Evolutionary conservation across 495 filamentous ascomycete genomes (phyloP).

Genomic region (Tuber brumale): DNA sequence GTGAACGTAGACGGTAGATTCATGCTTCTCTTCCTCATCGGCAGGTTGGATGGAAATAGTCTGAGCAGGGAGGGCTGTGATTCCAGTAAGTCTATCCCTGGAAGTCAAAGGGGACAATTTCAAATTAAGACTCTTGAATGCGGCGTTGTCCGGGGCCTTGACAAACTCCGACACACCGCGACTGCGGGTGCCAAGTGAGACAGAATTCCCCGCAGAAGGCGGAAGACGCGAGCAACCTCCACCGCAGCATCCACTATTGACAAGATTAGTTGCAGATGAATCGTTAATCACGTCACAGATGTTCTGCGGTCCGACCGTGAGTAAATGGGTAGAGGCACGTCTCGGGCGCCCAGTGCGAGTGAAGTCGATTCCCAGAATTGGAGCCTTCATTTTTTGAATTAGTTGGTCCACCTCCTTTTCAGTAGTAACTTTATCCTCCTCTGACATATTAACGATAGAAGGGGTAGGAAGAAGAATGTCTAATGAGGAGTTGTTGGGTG

Average conservation of each 20-base stretch:
- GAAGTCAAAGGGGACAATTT: constrained; percentile 66
- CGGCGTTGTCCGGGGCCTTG: constrained; percentile 63
- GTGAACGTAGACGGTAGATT: constrained; percentile 50
- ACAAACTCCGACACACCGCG: background rate
- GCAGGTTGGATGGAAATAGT: constrained; percentile 59
- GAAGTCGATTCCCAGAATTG: constrained; percentile 41
- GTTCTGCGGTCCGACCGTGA: constrained; percentile 43
- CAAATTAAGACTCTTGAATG: constrained; percentile 69
- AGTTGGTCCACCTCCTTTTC: constrained; percentile 39
- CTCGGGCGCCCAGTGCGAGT: constrained; percentile 46
- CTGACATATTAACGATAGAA: constrained; percentile 13
- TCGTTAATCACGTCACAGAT: constrained; percentile 24
- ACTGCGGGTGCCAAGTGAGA: constrained; percentile 28
- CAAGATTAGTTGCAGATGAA: constrained; percentile 39
- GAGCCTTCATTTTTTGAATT: constrained; percentile 44
- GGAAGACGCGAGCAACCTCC: constrained; percentile 74
- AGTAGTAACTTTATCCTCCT: constrained; percentile 7
- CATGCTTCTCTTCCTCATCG: constrained; percentile 28
- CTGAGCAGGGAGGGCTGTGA: constrained; percentile 64
- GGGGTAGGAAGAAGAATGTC: constrained; percentile 4
- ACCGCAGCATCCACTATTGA: constrained; percentile 73
- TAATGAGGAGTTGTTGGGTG: constrained; percentile 8
- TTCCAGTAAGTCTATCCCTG: constrained; percentile 60
- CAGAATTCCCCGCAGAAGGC: constrained; percentile 36
- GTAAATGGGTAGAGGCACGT: constrained; percentile 29